Base-by-base conservation (phyloP, 257 asterid genomes). In the Jacaranda mimosifolia region DNA sequence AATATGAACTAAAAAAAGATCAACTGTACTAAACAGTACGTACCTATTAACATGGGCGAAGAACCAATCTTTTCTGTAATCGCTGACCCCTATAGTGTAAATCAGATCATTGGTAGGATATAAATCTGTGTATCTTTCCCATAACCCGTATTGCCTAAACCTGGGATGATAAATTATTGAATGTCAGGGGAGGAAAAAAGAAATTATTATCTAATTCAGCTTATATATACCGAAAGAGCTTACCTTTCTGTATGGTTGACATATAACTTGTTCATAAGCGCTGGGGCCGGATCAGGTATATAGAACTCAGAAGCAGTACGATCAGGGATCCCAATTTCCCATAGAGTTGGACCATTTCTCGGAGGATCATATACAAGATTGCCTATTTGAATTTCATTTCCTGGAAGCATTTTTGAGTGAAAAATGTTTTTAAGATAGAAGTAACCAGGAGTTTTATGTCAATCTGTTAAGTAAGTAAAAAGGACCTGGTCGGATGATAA, bases 311-410 rank as follows among this genome's bases (percentile, higher is more conserved):
- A 75, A 48, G 88, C 87, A 0, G 81, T 74, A 11, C 91, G 87
- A 76, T 87, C 89, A 15, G 89, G 89, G 62, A 80, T 59, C 51
- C 89, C 89, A 18, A 87, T 87, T 79, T 87, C 87, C 91, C 91
- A 87, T 6, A 87, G 15, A 1, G 87, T 87, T 0, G 86, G 84
- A 2, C 91, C 91, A 6, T 73, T 76, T 83, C 91, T 73, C 11
- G 89, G 89, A 60, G 91, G 83, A 15, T 66, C 18, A 18, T 69
- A 87, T 2, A 79, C 81, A 43, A 85, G 18, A 13, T 79, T 72
- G 3, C 80, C 82, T 9, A 74, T 38, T 21, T 68, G 45, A 76
- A 73, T 77, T 36, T 79, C 69, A 35, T 17, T 63, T 14, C 87
- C 89, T 86, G 70, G 7, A 14, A 46, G 17, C 53, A 43, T 59